phyloP scores from a whole-genome alignment of 2,329 filamentous ascomycete species.

The Scedosporium dehoogii region DNA sequence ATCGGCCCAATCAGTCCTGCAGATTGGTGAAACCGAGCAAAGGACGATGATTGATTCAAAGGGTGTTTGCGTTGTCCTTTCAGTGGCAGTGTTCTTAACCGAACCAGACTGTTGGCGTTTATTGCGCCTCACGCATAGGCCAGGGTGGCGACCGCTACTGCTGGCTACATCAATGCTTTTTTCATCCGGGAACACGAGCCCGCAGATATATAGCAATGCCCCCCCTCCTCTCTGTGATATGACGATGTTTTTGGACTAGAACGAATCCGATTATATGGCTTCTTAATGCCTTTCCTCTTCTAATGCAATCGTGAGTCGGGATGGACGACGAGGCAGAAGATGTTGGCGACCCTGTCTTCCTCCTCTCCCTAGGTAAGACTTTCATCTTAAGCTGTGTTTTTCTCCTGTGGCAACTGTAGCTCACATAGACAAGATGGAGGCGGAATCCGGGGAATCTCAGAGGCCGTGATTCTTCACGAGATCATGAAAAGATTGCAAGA shows the following conservation, averaged over 20 bases:
- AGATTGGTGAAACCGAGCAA: neutral
- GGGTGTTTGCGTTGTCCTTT: neutral
- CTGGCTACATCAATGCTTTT: neutral
- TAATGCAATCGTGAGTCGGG: neutral
- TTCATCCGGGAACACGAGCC: neutral
- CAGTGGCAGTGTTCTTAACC: neutral
- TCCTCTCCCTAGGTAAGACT: constrained; percentile 9
- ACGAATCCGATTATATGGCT: neutral
- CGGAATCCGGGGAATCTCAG: constrained; percentile 17
- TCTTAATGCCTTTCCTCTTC: too few relatives aligned
- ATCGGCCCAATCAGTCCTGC: neutral
- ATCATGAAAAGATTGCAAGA: constrained; percentile 15
- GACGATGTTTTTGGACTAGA: neutral
- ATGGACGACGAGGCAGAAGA: neutral
- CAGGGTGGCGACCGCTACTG: neutral
- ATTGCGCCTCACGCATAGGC: neutral
- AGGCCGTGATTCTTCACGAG: constrained; percentile 16
- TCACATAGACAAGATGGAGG: constrained; percentile 13
- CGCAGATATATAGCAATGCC: neutral
- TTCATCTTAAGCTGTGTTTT: too few relatives aligned
- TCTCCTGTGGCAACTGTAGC: neutral
- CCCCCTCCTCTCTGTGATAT: neutral
- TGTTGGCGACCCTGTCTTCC: constrained; percentile 8
- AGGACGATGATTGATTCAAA: neutral
- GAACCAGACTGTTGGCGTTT: neutral